Percentiles rank a stretch among this genome's conserved stretches.
These are phyloP conservation scores for Pisolithus thermaeus DNA, from an alignment of 1,284 basidiomycete species.

Conservation along the genomic window DNA sequence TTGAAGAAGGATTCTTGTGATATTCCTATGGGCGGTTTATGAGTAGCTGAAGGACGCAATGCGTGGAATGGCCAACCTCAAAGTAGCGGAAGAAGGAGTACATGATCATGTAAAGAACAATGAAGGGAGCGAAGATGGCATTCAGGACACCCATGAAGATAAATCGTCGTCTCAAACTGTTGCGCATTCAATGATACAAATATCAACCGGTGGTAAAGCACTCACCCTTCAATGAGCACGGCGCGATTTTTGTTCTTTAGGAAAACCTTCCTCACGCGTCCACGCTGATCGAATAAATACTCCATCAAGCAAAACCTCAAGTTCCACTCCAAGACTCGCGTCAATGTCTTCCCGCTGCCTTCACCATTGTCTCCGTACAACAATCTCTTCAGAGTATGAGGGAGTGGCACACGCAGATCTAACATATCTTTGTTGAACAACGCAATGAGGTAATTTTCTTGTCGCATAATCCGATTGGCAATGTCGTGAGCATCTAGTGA, in stretches of 20 bases:
- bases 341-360: slow-evolving; percentile 72
- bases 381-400: slow-evolving; percentile 46
- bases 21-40: slow-evolving; percentile 66
- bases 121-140: slow-evolving; percentile 93
- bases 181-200: not conserved
- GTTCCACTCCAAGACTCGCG: slow-evolving; percentile 94
- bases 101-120: slow-evolving; percentile 93
- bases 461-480: slow-evolving; percentile 93
- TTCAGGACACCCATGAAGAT: slow-evolving; percentile 97
- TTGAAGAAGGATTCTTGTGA: slow-evolving; percentile 94
- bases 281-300: slow-evolving; percentile 85
- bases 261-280: slow-evolving; percentile 87
- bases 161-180: slow-evolving; percentile 78
- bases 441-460: slow-evolving; percentile 97
- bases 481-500: slow-evolving; percentile 92
- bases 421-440: slow-evolving; percentile 96
- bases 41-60: not conserved
- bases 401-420: slow-evolving; percentile 81
- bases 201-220: slow-evolving; percentile 8
- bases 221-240: slow-evolving; percentile 80
- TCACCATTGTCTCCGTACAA: slow-evolving; percentile 41
- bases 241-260: slow-evolving; percentile 77
- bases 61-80: slow-evolving; percentile 53
- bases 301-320: slow-evolving; percentile 91
- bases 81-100: slow-evolving; percentile 99